Conservation (phyloP, 148 eudicot genomes). For the Euryodendron excelsum region DNA sequence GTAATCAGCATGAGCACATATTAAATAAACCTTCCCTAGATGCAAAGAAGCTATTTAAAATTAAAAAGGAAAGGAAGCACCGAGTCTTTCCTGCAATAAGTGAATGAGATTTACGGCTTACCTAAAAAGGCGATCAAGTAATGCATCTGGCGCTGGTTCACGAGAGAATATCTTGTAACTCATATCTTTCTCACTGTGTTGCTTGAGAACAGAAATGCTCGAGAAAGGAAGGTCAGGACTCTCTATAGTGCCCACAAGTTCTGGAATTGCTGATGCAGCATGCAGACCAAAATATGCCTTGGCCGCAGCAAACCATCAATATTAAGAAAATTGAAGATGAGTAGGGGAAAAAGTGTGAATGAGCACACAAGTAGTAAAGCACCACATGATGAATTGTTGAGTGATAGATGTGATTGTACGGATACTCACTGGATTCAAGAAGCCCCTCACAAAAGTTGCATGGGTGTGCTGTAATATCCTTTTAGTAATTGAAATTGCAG, state of each 20-base stretch:
- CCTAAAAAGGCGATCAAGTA: constrained; percentile 81
- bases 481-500: constrained; percentile 62
- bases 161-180: constrained; percentile 91
- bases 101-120: constrained; percentile 16
- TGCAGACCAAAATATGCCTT: constrained; percentile 80
- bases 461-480: constrained; percentile 89
- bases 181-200: constrained; percentile 51
- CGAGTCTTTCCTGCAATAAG: not conserved
- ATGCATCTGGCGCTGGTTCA: constrained; percentile 59
- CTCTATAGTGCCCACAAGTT: constrained; percentile 78
- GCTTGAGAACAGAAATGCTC: constrained; percentile 69
- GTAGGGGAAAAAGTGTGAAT: not conserved
- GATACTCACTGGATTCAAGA: constrained; percentile 78
- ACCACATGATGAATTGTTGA: not conserved
- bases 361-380: not conserved
- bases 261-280: constrained; percentile 54
- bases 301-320: constrained; percentile 16
- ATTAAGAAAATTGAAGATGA: not conserved
- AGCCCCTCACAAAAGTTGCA: constrained; percentile 83
- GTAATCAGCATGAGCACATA: not conserved
- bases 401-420: not conserved
- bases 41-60: constrained; percentile 4
- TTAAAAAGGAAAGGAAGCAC: not conserved
- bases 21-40: not conserved
- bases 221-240: constrained; percentile 73